A percentile compares a stretch with the other conserved stretches of the same genome.
phyloP scores from a whole-genome alignment of 805 yeast genomes.

The Suhomyces canberraensis region DNA sequence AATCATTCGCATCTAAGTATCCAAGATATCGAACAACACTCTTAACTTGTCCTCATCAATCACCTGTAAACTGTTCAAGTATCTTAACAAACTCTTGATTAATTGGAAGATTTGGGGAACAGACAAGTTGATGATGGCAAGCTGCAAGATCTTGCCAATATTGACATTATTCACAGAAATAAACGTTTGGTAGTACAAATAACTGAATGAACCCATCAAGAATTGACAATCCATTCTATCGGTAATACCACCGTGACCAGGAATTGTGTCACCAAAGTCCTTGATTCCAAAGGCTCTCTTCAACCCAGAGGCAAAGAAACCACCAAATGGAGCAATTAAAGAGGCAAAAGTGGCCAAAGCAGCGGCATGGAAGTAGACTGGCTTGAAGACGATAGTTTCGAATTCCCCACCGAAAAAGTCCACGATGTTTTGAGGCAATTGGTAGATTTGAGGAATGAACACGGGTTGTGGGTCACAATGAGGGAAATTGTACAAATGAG shows the following conservation, averaged over 20 bases:
- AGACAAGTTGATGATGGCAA: conserved; percentile 67
- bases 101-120: conserved; percentile 63
- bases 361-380: conserved; percentile 86
- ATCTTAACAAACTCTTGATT: conserved; percentile 55
- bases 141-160: conserved; percentile 72
- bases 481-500: conserved; percentile 58
- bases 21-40: conserved; percentile 30
- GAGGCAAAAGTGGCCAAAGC: conserved; percentile 92
- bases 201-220: conserved; percentile 93
- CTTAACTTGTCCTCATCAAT: conserved; percentile 27
- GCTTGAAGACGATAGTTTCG: conserved; percentile 63
- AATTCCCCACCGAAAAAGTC: conserved; percentile 35
- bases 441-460: conserved; percentile 76
- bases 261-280: conserved; percentile 97
- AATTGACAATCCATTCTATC: conserved; percentile 98
- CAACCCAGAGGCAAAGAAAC: conserved; percentile 96
- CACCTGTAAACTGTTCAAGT: conserved; percentile 38
- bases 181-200: conserved; percentile 89
- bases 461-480: conserved; percentile 85
- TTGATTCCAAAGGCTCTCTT: conserved; percentile 94
- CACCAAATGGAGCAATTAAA: conserved; percentile 96
- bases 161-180: conserved; percentile 69
- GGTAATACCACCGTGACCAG: conserved; percentile 98
- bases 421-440: conserved; percentile 66
- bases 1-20: no score